Conservation (phyloP, 2,329 filamentous ascomycete species). For the Ceratocystis cacaofunesta region DNA sequence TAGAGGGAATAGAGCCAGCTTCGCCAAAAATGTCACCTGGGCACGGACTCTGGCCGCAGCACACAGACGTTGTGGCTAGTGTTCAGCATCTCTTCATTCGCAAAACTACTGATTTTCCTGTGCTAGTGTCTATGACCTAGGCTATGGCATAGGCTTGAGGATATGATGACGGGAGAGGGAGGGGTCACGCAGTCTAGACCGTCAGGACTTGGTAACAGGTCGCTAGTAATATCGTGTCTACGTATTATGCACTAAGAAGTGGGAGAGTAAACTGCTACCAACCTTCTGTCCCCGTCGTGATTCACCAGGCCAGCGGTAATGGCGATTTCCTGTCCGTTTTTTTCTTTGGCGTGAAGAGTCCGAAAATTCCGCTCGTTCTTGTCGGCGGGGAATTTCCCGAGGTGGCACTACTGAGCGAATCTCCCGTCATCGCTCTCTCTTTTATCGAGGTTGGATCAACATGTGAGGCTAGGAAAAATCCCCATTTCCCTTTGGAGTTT, state of each 20-base stretch:
- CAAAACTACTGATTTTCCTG: neutral
- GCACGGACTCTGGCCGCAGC: neutral
- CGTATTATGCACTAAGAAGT: neutral
- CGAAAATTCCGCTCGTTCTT: slow-evolving; percentile 7
- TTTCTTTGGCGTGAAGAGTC: slow-evolving; percentile 13
- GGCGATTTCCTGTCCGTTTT: slow-evolving; percentile 4
- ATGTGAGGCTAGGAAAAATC: slow-evolving; percentile 38
- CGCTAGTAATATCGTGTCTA: too few species aligned
- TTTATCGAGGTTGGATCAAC: slow-evolving; percentile 33
- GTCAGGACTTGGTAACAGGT: too few species aligned
- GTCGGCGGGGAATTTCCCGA: slow-evolving; percentile 1
- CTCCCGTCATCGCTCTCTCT: slow-evolving; percentile 20
- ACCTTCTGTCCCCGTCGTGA: neutral
- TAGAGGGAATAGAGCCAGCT: neutral
- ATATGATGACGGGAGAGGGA: too few species aligned
- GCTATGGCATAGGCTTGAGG: too few species aligned
- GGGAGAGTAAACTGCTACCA: neutral
- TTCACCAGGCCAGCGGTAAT: slow-evolving; percentile 8
- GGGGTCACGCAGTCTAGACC: too few species aligned
- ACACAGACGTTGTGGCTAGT: neutral
- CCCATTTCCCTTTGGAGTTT: slow-evolving; percentile 37
- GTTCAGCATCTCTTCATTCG: neutral
- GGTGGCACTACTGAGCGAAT: slow-evolving; percentile 2
- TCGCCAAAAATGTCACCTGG: neutral
- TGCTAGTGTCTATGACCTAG: neutral